A percentile compares a stretch with the other conserved stretches of the same genome.
phyloP scores from a whole-genome alignment of 495 filamentous ascomycete genomes.

The Talaromyces nanjingensis region DNA sequence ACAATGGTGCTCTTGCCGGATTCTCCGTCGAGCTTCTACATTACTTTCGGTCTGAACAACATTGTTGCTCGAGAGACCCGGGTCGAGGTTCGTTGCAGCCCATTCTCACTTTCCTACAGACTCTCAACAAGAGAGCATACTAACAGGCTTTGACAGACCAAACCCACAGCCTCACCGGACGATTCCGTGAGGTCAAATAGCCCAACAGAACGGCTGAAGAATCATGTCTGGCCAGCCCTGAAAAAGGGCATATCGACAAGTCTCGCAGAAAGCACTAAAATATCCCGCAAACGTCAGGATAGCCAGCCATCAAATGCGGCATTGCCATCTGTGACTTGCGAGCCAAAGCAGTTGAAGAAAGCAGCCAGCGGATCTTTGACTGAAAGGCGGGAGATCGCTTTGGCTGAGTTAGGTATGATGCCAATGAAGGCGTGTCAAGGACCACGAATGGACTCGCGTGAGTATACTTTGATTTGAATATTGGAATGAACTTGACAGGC shows the following conservation, averaged over 20 bases:
- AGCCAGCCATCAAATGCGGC: neutral
- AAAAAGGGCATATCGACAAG: conserved; percentile 2
- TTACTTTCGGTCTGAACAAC: conserved; percentile 20
- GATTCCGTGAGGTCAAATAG: neutral
- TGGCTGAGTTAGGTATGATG: conserved; percentile 47
- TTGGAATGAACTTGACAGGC: conserved; percentile 15
- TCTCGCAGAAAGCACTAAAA: neutral
- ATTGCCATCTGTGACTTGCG: neutral
- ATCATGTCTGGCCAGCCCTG: conserved; percentile 8
- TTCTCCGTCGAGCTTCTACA: neutral
- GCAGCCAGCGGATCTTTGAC: neutral
- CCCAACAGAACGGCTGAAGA: neutral
- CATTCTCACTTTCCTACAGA: conserved; percentile 14
- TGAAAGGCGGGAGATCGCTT: conserved; percentile 46
- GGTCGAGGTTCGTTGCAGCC: conserved; percentile 12
- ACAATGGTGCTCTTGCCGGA: conserved; percentile 1
- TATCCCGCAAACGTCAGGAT: neutral
- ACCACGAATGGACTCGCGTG: conserved; percentile 66
- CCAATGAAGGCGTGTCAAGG: conserved; percentile 65
- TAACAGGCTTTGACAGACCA: neutral
- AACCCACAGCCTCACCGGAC: neutral
- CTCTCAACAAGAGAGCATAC: conserved; percentile 13
- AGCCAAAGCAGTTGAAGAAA: neutral
- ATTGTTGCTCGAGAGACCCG: conserved; percentile 22
- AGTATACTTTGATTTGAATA: conserved; percentile 22